phyloP scores from a whole-genome alignment of 352 stramenopile species.

The Phytophthora sp. region DNA sequence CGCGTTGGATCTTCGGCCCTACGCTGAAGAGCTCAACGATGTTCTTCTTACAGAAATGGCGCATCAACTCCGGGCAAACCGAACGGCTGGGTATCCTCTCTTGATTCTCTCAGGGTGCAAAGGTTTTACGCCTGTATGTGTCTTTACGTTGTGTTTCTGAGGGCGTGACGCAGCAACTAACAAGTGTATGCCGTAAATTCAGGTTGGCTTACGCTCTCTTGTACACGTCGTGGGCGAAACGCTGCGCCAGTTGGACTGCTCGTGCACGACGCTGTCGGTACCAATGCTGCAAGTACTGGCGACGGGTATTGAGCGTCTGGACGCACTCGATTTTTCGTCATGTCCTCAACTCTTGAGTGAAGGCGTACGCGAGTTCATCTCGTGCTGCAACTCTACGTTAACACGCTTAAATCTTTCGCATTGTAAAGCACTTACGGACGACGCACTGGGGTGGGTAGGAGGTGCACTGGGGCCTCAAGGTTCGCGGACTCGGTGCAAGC shows the following conservation, averaged over 20 bases:
- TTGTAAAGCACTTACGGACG: constrained; percentile 69
- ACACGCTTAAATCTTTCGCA: constrained; percentile 64
- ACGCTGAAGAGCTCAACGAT: constrained; percentile 54
- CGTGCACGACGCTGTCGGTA: constrained; percentile 49
- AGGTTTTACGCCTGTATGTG: constrained; percentile 46
- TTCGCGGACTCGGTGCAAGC: constrained; percentile 63
- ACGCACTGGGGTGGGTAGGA: constrained; percentile 76
- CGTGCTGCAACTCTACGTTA: constrained; percentile 63
- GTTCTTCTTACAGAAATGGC: constrained; percentile 66
- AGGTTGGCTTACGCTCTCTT: constrained; percentile 78
- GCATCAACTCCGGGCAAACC: constrained; percentile 53
- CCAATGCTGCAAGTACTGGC: constrained; percentile 77
- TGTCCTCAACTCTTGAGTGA: constrained; percentile 63
- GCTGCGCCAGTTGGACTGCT: constrained; percentile 61
- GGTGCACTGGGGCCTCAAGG: constrained; percentile 66
- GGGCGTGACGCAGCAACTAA: too few species aligned
- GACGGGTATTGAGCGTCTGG: constrained; percentile 62
- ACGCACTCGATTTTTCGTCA: constrained; percentile 63
- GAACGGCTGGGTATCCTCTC: constrained; percentile 46
- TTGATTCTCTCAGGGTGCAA: constrained; percentile 65
- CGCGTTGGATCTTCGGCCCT: constrained; percentile 59
- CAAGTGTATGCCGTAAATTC: constrained; percentile 1
- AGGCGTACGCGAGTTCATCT: constrained; percentile 71
- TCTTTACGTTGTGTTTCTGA: too few species aligned
- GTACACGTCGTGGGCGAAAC: constrained; percentile 58